A percentile compares a stretch with the other conserved stretches of the same genome.
phyloP scores from a whole-genome alignment of 2,329 filamentous ascomycete genomes.

The Knoxdaviesia proteae region DNA sequence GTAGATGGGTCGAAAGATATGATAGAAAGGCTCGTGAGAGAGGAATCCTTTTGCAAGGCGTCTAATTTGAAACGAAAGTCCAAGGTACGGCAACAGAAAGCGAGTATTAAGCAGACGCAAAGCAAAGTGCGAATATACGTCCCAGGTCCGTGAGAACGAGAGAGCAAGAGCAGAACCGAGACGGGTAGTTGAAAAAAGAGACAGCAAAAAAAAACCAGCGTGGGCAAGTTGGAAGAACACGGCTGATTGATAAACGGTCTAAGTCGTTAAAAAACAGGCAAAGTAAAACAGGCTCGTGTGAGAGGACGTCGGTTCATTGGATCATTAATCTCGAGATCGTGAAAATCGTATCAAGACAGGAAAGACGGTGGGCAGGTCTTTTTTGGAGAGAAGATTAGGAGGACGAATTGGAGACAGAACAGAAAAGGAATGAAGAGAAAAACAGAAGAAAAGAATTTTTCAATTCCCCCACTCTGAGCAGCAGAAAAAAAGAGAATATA shows the following conservation, averaged over 20 bases:
- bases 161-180: not conserved
- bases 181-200: constrained; percentile 3
- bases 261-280: not conserved
- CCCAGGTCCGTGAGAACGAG: too few species aligned
- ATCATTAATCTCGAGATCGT: too few species aligned
- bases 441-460: not conserved
- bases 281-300: not conserved
- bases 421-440: not conserved
- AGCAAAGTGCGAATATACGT: too few species aligned
- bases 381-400: not conserved
- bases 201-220: not conserved
- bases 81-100: too few species aligned
- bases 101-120: too few species aligned
- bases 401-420: not conserved
- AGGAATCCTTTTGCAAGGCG: too few species aligned
- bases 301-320: too few species aligned
- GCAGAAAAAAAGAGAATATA: not conserved
- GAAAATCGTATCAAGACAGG: too few species aligned
- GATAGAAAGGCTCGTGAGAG: too few species aligned
- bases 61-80: too few species aligned
- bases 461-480: not conserved
- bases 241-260: not conserved
- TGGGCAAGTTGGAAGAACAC: not conserved
- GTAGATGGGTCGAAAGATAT: too few species aligned
- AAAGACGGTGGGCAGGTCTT: too few species aligned